Percentiles rank a stretch among this genome's conserved stretches.
Evolutionary conservation across 73 alveolate species (phyloP).

Genomic region (Symbiodinium pilosum): DNA sequence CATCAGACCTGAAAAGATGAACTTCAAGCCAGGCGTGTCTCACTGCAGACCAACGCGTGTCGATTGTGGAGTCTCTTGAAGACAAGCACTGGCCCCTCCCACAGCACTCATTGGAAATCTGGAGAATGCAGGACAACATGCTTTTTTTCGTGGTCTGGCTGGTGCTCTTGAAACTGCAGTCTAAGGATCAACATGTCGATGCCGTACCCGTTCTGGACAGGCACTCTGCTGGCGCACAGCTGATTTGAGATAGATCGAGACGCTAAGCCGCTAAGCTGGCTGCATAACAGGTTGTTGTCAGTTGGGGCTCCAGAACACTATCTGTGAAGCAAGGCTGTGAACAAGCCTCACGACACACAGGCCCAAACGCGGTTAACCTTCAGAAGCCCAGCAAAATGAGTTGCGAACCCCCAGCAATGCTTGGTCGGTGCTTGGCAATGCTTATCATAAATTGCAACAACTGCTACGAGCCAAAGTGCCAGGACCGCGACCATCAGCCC

Average conservation of each 20-base stretch:
- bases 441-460: no score
- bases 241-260: neutral
- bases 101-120: neutral
- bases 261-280: no score
- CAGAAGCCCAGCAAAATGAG: no score
- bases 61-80: neutral
- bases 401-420: no score
- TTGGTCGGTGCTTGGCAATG: no score
- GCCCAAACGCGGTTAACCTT: no score
- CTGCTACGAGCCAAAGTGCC: no score
- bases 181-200: conserved; percentile 40
- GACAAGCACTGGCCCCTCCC: neutral
- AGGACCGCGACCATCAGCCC: no score
- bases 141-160: neutral
- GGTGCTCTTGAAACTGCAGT: neutral
- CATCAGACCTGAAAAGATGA: neutral
- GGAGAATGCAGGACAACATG: neutral
- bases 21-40: neutral
- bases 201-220: conserved; percentile 86
- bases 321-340: no score
- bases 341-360: no score
- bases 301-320: no score
- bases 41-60: neutral
- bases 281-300: no score
- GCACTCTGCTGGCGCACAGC: neutral